Conservation (phyloP, 2,329 filamentous ascomycete species). For the Colletotrichum sp. region DNA sequence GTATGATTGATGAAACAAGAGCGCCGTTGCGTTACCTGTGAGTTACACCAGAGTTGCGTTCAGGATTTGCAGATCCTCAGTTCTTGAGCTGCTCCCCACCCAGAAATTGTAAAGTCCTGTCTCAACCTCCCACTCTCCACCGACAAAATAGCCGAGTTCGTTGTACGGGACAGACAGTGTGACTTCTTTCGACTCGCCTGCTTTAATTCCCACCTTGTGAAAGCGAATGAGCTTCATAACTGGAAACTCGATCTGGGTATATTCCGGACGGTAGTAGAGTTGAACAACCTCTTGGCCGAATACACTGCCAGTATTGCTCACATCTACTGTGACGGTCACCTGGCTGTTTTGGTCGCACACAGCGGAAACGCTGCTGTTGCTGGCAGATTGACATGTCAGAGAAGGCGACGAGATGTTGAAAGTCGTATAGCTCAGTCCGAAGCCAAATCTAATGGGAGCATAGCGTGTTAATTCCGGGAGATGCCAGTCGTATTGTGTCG, state of each 20-base stretch:
- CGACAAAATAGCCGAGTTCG: constrained; percentile 33
- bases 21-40: neutral
- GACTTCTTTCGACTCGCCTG: constrained; percentile 41
- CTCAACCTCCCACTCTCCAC: constrained; percentile 26
- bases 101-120: constrained; percentile 32
- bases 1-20: neutral
- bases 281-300: constrained; percentile 38
- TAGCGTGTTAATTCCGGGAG: constrained; percentile 40
- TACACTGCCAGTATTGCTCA: constrained; percentile 51
- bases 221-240: constrained; percentile 57
- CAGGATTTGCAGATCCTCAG: neutral
- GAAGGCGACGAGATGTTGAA: constrained; percentile 54
- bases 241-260: constrained; percentile 39
- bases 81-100: constrained; percentile 31
- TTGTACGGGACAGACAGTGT: constrained; percentile 31
- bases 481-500: constrained; percentile 58
- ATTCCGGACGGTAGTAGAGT: constrained; percentile 44
- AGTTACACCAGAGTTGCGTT: neutral
- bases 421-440: constrained; percentile 69
- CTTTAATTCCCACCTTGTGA: constrained; percentile 44
- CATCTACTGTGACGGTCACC: constrained; percentile 47
- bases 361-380: constrained; percentile 32
- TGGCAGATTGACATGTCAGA: neutral
- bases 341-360: neutral
- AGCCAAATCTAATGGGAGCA: constrained; percentile 62